phyloP scores from a whole-genome alignment of 371 early-diverging fungal genomes.

The Apophysomyces trapeziformis region DNA sequence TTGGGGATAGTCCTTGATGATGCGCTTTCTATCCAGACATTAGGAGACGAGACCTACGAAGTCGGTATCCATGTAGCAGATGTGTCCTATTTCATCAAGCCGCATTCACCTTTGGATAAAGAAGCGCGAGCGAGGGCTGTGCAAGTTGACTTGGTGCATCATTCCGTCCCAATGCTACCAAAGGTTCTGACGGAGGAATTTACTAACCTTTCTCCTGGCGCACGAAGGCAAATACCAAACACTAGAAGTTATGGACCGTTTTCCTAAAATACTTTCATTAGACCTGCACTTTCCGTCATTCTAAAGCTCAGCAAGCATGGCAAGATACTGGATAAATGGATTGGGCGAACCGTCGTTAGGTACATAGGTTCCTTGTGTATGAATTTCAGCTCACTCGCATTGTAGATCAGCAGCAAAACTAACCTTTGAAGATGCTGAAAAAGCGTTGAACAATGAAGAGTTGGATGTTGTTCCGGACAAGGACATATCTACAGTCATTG shows the following conservation, averaged over 20 bases:
- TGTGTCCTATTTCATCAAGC: slow-evolving; percentile 92
- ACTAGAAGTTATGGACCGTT: background rate
- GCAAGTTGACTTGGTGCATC: slow-evolving; percentile 89
- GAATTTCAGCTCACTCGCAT: background rate
- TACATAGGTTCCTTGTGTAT: slow-evolving; percentile 8
- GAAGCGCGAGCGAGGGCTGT: slow-evolving; percentile 92
- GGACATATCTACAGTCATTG: slow-evolving; percentile 10
- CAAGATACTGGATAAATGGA: slow-evolving; percentile 62
- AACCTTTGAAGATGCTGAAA: slow-evolving; percentile 88
- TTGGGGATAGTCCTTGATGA: slow-evolving; percentile 75
- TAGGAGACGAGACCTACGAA: slow-evolving; percentile 71
- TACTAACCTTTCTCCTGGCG: slow-evolving; percentile 33
- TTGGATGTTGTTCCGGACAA: slow-evolving; percentile 15
- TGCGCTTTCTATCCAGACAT: slow-evolving; percentile 77
- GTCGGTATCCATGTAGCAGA: slow-evolving; percentile 98
- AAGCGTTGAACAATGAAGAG: slow-evolving; percentile 62
- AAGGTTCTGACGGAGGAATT: slow-evolving; percentile 79
- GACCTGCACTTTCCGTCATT: slow-evolving; percentile 85
- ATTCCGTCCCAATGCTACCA: slow-evolving; percentile 97
- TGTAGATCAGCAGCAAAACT: slow-evolving; percentile 63
- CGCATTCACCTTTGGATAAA: slow-evolving; percentile 82
- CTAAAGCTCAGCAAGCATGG: slow-evolving; percentile 80
- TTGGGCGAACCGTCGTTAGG: slow-evolving; percentile 81
- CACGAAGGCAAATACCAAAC: slow-evolving; percentile 26
- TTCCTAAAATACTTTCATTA: slow-evolving; percentile 11